Evolutionary conservation across 2,329 filamentous ascomycete species (phyloP), one percentile per base, ranked within the genome.

Genomic region (Biscogniauxia sp.): DNA sequence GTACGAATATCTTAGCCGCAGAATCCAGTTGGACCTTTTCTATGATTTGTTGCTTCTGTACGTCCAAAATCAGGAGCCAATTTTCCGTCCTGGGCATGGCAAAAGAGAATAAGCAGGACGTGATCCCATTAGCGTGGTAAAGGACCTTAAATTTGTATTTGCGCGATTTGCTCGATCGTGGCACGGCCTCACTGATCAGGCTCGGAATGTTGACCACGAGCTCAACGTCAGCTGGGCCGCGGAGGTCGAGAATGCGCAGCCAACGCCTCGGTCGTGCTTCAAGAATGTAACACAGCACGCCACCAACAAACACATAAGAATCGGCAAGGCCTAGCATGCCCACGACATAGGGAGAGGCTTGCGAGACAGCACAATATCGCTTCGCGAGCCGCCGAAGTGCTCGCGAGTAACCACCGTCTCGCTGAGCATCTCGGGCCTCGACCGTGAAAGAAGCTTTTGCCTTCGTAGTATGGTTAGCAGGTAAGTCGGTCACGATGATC

Each of bases 211-310:
- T 78, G 52, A 90, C 74, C 2, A 85, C 82, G n/a, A 80, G 74
- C 67, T 91, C 88, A 11, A 73, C 66, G 20, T 69, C 70, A 1
- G 76, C 76, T 0, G 80, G 79, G 7, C 71, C 69, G 65, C 85
- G 82, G 19, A 91, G 74, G 61, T 89, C 78, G 54, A 89, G 77
- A 25, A 91, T 72, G 2, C 84, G 82, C 25, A 93, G 78, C 54
- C 71, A 68, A 11, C 62, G 71, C 56, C 41, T 68, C 61, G 51
- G 64, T 45, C 74, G 76, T 53, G 76, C 74, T 55, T 80, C 78
- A 50, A 79, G 70, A 11, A 84, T 80, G 69, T 92, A 89, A 66
- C 88, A 91, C 17, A 93, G 75, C 11, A 84, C 79, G 5, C 89
- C 88, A 60, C 85, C 80, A 19, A 79, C 77, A 70, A 89, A 92